Percentiles rank a stretch among this genome's conserved stretches.
Conservation (phyloP, 306 rosid species). For the Gynostemma pentaphyllum region DNA sequence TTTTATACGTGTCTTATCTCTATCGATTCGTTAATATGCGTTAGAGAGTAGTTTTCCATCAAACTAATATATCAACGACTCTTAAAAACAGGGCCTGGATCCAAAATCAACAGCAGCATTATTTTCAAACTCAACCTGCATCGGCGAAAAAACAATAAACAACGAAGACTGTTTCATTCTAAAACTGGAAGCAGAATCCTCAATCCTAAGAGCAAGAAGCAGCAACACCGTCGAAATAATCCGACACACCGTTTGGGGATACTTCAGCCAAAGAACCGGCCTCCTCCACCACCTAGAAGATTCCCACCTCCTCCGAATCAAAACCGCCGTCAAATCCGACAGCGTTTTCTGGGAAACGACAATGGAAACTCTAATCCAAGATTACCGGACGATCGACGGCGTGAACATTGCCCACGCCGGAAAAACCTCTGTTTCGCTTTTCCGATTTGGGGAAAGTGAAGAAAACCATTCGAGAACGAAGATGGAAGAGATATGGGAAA, state of each 20-base stretch:
- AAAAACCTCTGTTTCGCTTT: constrained; percentile 48
- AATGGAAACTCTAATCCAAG: constrained; percentile 62
- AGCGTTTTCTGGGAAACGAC: constrained; percentile 79
- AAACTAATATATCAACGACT: no score
- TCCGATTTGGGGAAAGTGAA: constrained; percentile 50
- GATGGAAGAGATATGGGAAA: constrained; percentile 82
- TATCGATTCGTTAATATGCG: no score
- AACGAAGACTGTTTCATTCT: constrained; percentile 69
- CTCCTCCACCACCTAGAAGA: constrained; percentile 68
- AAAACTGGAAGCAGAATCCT: constrained; percentile 51
- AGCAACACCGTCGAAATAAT: constrained; percentile 60
- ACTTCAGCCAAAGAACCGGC: constrained; percentile 86
- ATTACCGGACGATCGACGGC: constrained; percentile 58
- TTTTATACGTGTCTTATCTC: no score
- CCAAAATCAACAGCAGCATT: constrained; percentile 75
- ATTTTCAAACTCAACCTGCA: constrained; percentile 51
- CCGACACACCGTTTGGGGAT: constrained; percentile 80
- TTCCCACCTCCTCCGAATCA: constrained; percentile 67
- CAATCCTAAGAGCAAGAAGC: constrained; percentile 55
- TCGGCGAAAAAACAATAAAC: constrained; percentile 69
- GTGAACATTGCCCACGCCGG: constrained; percentile 70
- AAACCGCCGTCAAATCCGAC: constrained; percentile 24
- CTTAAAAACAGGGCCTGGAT: constrained; percentile 89
- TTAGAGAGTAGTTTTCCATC: no score
- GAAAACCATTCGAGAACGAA: constrained; percentile 50